These are phyloP conservation scores for Ligustrum vulgare DNA, from an alignment of 257 asterid genomes.

Conservation along the genomic window DNA sequence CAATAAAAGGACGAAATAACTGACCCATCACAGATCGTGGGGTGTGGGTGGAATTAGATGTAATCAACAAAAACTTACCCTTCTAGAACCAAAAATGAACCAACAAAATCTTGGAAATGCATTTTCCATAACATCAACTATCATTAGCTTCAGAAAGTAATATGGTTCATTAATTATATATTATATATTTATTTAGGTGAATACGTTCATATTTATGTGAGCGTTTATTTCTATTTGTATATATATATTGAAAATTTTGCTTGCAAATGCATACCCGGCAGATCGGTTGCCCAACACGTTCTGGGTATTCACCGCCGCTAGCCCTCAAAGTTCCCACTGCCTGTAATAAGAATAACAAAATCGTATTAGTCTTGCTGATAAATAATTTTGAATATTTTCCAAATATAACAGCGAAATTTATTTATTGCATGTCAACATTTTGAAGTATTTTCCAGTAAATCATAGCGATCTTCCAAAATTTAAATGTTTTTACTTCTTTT, in stretches of 20 bases:
- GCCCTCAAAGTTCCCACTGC: conserved; percentile 69
- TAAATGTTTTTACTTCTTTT: conserved; percentile 14
- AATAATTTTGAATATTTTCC: conserved; percentile 14
- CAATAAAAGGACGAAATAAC: conserved; percentile 10
- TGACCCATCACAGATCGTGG: background rate
- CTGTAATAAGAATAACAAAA: conserved; percentile 35
- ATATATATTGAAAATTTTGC: background rate
- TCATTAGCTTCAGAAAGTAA: conserved; percentile 4
- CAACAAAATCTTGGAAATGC: conserved; percentile 19
- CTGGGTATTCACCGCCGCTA: conserved; percentile 72
- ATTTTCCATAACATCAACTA: conserved; percentile 1
- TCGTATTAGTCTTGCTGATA: background rate
- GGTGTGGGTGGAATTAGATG: background rate
- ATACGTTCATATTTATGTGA: background rate
- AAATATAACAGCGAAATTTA: background rate
- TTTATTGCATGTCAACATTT: conserved; percentile 17
- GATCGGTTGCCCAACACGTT: conserved; percentile 75
- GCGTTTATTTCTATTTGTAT: background rate
- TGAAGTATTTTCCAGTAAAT: conserved; percentile 4
- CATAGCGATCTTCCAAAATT: conserved; percentile 18
- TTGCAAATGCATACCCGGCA: conserved; percentile 61
- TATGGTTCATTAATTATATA: background rate
- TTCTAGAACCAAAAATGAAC: background rate
- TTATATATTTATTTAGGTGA: background rate
- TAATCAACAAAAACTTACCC: background rate